Base-by-base conservation (phyloP, 1,284 basidiomycete species). In the Laetiporus sulphureus region DNA sequence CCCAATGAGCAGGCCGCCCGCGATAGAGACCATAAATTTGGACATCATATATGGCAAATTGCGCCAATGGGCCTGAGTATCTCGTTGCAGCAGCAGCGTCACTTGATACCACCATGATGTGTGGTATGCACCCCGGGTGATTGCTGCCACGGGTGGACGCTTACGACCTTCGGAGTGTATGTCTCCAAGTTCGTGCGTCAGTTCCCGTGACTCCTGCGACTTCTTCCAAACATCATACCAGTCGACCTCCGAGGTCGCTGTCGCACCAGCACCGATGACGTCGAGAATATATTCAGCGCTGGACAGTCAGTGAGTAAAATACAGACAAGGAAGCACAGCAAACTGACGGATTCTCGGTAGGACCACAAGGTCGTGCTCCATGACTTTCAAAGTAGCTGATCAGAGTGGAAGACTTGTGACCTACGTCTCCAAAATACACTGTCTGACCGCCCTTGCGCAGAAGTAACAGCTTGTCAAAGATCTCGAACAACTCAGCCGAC, bases 371-470 rank as follows among this genome's bases (percentile, higher is more conserved):
- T 2, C 60, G 60, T 3, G 72, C 77, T 18, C 82, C 80, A 21
- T 77, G 74, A 21, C 55, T 55, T 54, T 87, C 77, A 51, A 91
- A 91, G 61, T 90, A 91, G 15, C 68, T 53, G 48, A 86, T 73
- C 31, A 90, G 57, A 0, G 67, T 72, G 22, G 60, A 62, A 2
- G 77, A 69, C 48, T 77, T 71, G 16, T 65, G 47, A 3, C 88
- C 88, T 13, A 89, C 62, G 42, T 89, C 78, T 18, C 86, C 88
- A 51, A 88, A 89, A 59, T 85, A 89, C 2, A 84, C 81, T 0
- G 77, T 87, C 61, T 84, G 70, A 1, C 85, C 84, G n/a, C 83
- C 84, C 51, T 74, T 75, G n/a, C 68, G 67, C 6, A 84, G 64
- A 1, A 82, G 63, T 12, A 80, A 59, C 11, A 81, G 57, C 20